Base-by-base conservation (phyloP, 1,284 basidiomycete genomes). In the Ganoderma resinaceum region DNA sequence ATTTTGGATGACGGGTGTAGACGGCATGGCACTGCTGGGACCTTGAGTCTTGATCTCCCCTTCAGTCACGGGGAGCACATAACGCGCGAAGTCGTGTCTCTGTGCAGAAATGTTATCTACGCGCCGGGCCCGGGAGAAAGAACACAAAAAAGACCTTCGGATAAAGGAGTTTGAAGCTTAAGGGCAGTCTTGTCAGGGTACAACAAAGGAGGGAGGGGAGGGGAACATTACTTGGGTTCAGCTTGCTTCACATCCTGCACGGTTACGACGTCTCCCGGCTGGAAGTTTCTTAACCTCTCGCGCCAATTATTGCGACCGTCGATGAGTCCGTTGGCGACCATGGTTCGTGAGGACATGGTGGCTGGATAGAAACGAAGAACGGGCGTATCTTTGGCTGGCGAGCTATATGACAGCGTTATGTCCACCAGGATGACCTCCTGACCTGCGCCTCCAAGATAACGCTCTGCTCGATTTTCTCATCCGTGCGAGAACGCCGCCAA, bases 161-260 rank as follows among this genome's bases (percentile, higher is more conserved):
- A 52, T 74, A 46, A 35, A 66, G 11, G 4, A 68, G n/a, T 53
- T 76, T 76, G 68, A 67, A 75, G 64, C 76, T 76, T 52, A 38
- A 9, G 20, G 5, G 14, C 7, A 23, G 49, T 31, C 20, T 14
- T 46, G n/a, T 46, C 8, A 46, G 31, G 11, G 16, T 5, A 9
- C 55, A 35, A 31, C 18, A 8, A 37, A 37, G 18, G 20, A 37
- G 18, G 9, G 49, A 31, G 35, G 37, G 42, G 26, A 23, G 20
- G 26, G 18, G 20, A 42, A 14, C 26, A 66, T 62, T 43, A 75
- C 75, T 76, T 67, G 1, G 68, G 63, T 5, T 65, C 64, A 8
- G 71, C 69, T 31, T 67, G 61, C 63, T 76, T 76, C n/a, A 75
- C 73, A 49, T 76, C 74, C 14, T 74, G 70, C 23, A 76, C 70